Conservation (phyloP, 352 stramenopile species). For the Proteromonas lacertae region DNA sequence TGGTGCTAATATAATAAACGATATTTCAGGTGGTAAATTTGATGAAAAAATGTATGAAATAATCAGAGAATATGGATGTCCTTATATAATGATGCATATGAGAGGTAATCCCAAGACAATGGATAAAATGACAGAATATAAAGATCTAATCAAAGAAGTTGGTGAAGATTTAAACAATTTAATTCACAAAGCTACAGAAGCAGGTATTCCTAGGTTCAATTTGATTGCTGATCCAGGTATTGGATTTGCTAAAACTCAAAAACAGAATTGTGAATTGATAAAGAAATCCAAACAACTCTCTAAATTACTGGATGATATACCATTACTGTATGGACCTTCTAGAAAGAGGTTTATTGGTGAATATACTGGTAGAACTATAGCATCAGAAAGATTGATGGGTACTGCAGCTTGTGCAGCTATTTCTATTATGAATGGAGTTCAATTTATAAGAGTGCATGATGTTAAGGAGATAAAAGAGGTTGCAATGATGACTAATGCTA, state of each 20-base stretch:
- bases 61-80: constrained; percentile 32
- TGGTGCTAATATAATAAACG: constrained; percentile 80
- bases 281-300: too few relatives aligned
- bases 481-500: too few relatives aligned
- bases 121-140: too few relatives aligned
- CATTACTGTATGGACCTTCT: constrained; percentile 51
- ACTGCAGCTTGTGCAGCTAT: too few relatives aligned
- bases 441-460: too few relatives aligned
- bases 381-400: too few relatives aligned
- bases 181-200: constrained; percentile 25
- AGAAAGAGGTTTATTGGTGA: constrained; percentile 86
- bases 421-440: too few relatives aligned
- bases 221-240: constrained; percentile 81
- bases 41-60: constrained; percentile 53
- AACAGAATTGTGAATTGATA: too few relatives aligned
- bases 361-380: constrained; percentile 33
- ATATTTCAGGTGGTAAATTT: constrained; percentile 64
- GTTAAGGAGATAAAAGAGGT: too few relatives aligned
- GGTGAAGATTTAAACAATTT: constrained; percentile 24
- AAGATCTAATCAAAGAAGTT: constrained; percentile 49
- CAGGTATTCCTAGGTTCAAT: constrained; percentile 59
- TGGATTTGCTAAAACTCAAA: constrained; percentile 52
- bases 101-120: constrained; percentile 75
- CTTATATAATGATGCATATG: constrained; percentile 87
- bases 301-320: constrained; percentile 18